Evolutionary conservation across 441 rosid species (phyloP), one percentile per base, ranked within the genome.

Genomic region (Pelargonium citronellum): DNA sequence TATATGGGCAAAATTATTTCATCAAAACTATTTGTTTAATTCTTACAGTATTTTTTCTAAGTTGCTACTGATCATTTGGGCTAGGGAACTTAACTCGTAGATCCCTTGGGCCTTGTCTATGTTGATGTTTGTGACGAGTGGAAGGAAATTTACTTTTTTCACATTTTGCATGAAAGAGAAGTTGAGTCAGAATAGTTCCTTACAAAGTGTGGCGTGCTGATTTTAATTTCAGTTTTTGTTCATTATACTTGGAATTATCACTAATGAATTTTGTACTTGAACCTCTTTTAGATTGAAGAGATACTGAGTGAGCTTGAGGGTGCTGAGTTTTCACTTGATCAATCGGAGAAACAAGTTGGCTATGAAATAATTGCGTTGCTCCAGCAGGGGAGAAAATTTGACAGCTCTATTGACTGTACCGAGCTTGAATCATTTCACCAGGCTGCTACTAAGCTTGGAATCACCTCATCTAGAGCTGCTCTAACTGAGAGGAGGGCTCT

Each of bases 341-440:
- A 87, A 3, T 81, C 63, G 8, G 99, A 95, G 89, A 95, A 95
- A 66, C 96, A 91, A 87, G 95, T 90, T 20, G 99, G 99, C 6
- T 95, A 92, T 79, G 96, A 90, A 60, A 84, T 95, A 74, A 86
- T 95, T 71, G 75, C 83, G 9, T 72, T 95, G 76, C 92, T 95
- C 60, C 99, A 93, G 83, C 96, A 92, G 77, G 97, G 96, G 76
- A 86, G 88, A 76, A 90, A 88, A 73, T 88, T 87, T 53, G 90
- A 86, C 65, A 79, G 76, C 69, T 79, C 79, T 72, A 79, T 75
- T 53, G 98, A 93, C 75, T 79, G 71, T 75, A 81, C 80, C 11
- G 99, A 91, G 80, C 91, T 95, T 3, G 98, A 95, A 73, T 84
- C 85, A 15, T 95, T 95, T 82, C 96, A 90, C 74, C 89, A 79